These are phyloP conservation scores for Ascochyta viciae-villosae DNA, from an alignment of 2,329 filamentous ascomycete genomes.

Conservation along the genomic window DNA sequence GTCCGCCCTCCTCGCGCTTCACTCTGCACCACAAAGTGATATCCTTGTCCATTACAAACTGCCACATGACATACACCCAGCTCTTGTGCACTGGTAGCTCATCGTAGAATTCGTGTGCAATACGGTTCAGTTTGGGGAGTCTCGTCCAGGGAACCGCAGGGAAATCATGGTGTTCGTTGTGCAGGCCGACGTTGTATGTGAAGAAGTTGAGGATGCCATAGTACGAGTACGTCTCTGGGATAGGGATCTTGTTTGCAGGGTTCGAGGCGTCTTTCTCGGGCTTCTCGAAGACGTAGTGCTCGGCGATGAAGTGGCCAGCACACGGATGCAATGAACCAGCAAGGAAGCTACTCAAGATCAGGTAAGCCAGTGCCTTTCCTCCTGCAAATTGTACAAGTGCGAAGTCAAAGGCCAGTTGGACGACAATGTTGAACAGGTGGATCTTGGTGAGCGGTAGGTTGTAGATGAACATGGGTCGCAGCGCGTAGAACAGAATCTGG, in stretches of 20 bases:
- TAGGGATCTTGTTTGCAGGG: conserved; percentile 56
- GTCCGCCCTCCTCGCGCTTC: conserved; percentile 82
- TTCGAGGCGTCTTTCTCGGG: conserved; percentile 63
- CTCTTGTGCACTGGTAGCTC: conserved; percentile 85
- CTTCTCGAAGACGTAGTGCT: conserved; percentile 70
- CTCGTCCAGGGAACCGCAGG: conserved; percentile 95
- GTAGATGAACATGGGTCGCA: conserved; percentile 95
- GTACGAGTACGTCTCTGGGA: conserved; percentile 96
- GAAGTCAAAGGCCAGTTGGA: conserved; percentile 81
- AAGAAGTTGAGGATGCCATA: conserved; percentile 91
- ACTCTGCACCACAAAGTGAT: conserved; percentile 92
- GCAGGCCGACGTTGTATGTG: conserved; percentile 95
- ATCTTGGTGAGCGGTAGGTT: conserved; percentile 84
- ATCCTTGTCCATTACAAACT: conserved; percentile 88
- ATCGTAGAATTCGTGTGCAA: conserved; percentile 91
- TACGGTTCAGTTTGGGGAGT: conserved; percentile 75
- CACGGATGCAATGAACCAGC: conserved; percentile 93
- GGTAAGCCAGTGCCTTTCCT: conserved; percentile 74
- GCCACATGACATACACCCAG: conserved; percentile 94
- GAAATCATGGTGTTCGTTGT: conserved; percentile 99
- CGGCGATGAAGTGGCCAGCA: conserved; percentile 97
- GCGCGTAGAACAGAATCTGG: conserved; percentile 97
- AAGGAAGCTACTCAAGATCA: conserved; percentile 89
- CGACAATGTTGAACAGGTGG: conserved; percentile 80
- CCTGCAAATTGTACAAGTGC: conserved; percentile 68